Evolutionary conservation across 2,329 filamentous ascomycete species (phyloP), one percentile per base, ranked within the genome.

Genomic region (Phialophora chinensis): DNA sequence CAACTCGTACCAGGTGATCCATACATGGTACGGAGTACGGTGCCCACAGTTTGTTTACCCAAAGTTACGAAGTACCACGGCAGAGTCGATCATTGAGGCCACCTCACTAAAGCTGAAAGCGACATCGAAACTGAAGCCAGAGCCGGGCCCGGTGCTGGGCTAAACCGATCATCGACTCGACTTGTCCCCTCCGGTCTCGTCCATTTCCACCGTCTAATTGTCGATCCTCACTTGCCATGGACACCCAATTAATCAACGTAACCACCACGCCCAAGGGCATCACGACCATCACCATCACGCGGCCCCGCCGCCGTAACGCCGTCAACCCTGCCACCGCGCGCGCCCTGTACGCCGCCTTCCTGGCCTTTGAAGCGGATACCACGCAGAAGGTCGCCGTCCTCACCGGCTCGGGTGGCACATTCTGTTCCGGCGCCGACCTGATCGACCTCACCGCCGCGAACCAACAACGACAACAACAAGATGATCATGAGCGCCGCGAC

Each of bases 391-490:
- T 87, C 7, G 83, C 82, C 74, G 75, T 87, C 35, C 77, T 87
- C 27, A 73, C 80, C 57, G 84, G 85, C 11, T 75, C 76, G 5
- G 78, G 80, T 20, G 76, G 75, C 5, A 83, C 78, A 1, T 87
- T 87, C 69, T 86, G 84, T 73, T 83, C 84, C 0, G 84, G 85
- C 4, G 83, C 80, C 63, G 85, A 87, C 70, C 77, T 87, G 0
- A 54, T 66, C 54, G 67, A 64, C 23, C 44, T 69, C 20, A 65
- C 67, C 3, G 38, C 38, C 38, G 38, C 38, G 14, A 7, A 8
- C 17, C 35, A 42, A 17, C 38, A n/a, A 7, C 38, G 14, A 42
- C 38, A 17, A 17, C 38, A 5, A n/a, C 14, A 17, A n/a, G 4
- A 12, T 12, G 33, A 35, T 2, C 33, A 35, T 12, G 33, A 12